Evolutionary conservation across 768 basidiomycete species (phyloP).

Genomic region (Termitomyces sp.): DNA sequence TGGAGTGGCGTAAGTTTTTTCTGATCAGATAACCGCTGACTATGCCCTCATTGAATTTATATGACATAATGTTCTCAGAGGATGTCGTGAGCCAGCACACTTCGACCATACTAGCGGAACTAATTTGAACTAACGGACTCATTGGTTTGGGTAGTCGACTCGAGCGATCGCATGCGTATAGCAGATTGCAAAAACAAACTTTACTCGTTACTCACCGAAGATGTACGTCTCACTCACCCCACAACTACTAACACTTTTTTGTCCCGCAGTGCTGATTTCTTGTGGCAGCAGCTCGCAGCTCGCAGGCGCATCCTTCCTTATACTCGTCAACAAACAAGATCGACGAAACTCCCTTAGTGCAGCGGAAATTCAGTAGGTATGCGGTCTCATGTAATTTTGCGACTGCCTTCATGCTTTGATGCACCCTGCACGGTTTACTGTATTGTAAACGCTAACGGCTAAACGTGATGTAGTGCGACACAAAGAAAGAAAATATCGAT

Average conservation of each 20-base stretch:
- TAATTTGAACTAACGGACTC: constrained; percentile 99
- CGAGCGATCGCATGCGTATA: constrained; percentile 86
- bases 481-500: too few species aligned
- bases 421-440: neutral
- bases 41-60: neutral
- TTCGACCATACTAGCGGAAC: constrained; percentile 97
- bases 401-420: neutral
- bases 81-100: constrained; percentile 96
- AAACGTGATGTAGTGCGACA: too few species aligned
- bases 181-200: constrained; percentile 86
- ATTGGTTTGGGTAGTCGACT: constrained; percentile 89
- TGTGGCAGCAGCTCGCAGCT: constrained; percentile 80
- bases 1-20: neutral
- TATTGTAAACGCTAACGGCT: constrained; percentile 6
- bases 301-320: constrained; percentile 83
- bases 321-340: constrained; percentile 88
- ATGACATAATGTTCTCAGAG: constrained; percentile 52
- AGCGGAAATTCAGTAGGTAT: constrained; percentile 75
- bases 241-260: neutral
- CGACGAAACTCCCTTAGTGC: constrained; percentile 81
- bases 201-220: constrained; percentile 81
- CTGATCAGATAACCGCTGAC: constrained; percentile 38
- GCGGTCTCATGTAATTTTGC: constrained; percentile 4
- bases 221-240: constrained; percentile 50
- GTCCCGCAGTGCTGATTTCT: constrained; percentile 8